phyloP scores from a whole-genome alignment of 1,284 basidiomycete genomes.

The Pulveroboletus ridleyi region DNA sequence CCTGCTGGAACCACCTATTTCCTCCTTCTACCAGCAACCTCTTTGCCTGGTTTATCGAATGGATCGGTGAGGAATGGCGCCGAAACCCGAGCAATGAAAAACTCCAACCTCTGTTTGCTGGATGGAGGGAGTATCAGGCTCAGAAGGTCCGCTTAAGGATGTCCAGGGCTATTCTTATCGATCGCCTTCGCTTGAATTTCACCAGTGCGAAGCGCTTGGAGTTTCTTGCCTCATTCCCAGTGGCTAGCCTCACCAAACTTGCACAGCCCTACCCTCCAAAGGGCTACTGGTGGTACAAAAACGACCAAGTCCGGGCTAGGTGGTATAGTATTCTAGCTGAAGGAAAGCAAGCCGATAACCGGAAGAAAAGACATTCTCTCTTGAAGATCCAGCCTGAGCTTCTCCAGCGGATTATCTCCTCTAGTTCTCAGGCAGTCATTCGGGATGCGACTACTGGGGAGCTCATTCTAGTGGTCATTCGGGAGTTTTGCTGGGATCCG shows the following conservation, averaged over 20 bases:
- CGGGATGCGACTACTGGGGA: not conserved
- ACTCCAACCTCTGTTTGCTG: not conserved
- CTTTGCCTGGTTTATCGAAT: not conserved
- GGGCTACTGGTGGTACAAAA: not conserved
- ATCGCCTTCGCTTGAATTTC: not conserved
- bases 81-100: not conserved
- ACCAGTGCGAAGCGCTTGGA: not conserved
- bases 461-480: not conserved
- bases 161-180: not conserved
- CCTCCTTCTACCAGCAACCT: not conserved
- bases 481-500: not conserved
- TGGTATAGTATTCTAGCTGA: not conserved
- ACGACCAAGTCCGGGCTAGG: no score
- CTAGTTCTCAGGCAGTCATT: not conserved
- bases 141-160: not conserved
- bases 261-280: not conserved
- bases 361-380: not conserved
- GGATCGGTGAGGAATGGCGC: not conserved
- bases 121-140: not conserved
- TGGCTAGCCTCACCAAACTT: not conserved
- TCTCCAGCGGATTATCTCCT: not conserved
- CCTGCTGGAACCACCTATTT: not conserved
- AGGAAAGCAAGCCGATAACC: conserved; percentile 1
- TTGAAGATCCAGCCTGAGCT: not conserved
- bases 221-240: not conserved